phyloP scores from a whole-genome alignment of 495 filamentous ascomycete genomes.

The Sporormia fimetaria region DNA sequence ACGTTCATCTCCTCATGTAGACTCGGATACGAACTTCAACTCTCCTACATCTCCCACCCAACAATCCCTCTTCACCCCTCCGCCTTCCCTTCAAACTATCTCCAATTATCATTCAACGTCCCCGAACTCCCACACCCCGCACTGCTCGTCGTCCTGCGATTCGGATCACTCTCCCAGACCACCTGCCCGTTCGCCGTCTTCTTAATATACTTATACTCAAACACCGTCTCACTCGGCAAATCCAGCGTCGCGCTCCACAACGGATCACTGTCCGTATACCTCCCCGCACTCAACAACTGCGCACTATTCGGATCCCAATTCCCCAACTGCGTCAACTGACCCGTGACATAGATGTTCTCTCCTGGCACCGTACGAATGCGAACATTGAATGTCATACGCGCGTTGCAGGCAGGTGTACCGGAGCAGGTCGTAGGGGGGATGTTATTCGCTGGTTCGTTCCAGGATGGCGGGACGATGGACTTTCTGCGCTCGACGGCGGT shows the following conservation, averaged over 20 bases:
- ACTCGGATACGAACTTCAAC: too few relatives aligned
- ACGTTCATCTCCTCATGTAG: too few relatives aligned
- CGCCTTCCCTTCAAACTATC: too few relatives aligned
- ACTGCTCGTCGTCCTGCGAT: too few relatives aligned
- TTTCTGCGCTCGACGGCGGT: constrained; percentile 40
- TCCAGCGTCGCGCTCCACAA: constrained; percentile 45
- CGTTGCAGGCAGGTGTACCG: constrained; percentile 1
- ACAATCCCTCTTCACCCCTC: too few relatives aligned
- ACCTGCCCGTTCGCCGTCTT: constrained; percentile 42
- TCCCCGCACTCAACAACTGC: constrained; percentile 39
- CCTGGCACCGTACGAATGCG: constrained; percentile 44
- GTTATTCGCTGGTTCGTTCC: constrained; percentile 41
- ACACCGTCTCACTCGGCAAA: constrained; percentile 40
- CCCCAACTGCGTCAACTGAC: constrained; percentile 45
- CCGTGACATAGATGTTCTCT: constrained; percentile 49
- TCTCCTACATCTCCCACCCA: too few relatives aligned
- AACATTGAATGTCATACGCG: constrained; percentile 46
- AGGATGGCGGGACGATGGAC: constrained; percentile 42
- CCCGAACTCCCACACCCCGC: too few relatives aligned
- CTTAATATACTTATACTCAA: constrained; percentile 61
- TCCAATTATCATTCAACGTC: too few relatives aligned
- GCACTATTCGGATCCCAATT: constrained; percentile 35
- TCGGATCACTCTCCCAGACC: constrained; percentile 52
- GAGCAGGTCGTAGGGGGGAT: constrained; percentile 47
- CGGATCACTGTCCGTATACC: constrained; percentile 44